phyloP scores from a whole-genome alignment of 495 filamentous ascomycete species.

The Talaromyces stipitatus region DNA sequence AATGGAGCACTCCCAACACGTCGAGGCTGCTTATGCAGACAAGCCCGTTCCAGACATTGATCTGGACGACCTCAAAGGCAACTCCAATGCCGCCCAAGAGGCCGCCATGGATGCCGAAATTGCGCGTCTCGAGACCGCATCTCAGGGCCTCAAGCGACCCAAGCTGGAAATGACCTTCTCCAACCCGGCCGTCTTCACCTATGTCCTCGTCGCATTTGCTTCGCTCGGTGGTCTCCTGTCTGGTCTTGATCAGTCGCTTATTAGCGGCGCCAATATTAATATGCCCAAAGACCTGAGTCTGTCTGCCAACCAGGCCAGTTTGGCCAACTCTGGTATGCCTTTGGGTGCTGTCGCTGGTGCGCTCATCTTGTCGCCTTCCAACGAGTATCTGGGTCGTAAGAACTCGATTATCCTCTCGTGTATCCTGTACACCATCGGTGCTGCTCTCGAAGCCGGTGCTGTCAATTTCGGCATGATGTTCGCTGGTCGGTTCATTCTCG shows the following conservation, averaged over 20 bases:
- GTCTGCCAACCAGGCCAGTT: conserved; percentile 34
- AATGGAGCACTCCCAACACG: conserved; percentile 21
- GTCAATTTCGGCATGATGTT: conserved; percentile 55
- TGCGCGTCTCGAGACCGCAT: conserved; percentile 23
- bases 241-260: conserved; percentile 54
- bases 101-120: conserved; percentile 32
- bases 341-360: conserved; percentile 55
- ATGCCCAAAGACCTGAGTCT: conserved; percentile 42
- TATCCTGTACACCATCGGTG: conserved; percentile 52
- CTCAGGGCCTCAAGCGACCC: conserved; percentile 20
- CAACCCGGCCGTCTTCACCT: conserved; percentile 45
- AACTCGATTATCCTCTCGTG: conserved; percentile 53
- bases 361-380: conserved; percentile 46
- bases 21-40: conserved; percentile 18
- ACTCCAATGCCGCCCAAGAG: conserved; percentile 21
- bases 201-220: conserved; percentile 54
- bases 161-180: conserved; percentile 21
- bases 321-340: conserved; percentile 53
- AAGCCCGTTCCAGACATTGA: conserved; percentile 20
- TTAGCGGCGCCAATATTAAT: conserved; percentile 52
- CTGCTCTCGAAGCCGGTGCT: conserved; percentile 50
- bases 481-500: conserved; percentile 51
- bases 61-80: conserved; percentile 19
- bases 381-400: conserved; percentile 50
- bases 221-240: conserved; percentile 56